Conservation (phyloP, 2,329 filamentous ascomycete genomes). For the Pseudogymnoascus sp. region DNA sequence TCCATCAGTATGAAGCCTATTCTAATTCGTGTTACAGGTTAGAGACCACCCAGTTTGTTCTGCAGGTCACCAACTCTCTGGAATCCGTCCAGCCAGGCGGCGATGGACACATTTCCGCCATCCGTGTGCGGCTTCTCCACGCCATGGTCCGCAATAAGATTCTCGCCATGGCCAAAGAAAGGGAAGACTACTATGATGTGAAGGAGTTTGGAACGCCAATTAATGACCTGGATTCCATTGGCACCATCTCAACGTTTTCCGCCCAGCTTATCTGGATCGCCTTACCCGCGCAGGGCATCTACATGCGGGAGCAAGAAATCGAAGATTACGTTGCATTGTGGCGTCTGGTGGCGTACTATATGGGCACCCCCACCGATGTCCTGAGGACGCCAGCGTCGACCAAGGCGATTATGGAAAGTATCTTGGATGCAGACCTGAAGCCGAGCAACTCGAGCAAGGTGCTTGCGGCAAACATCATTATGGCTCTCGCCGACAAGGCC, state of each 20-base stretch:
- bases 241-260: slow-evolving; percentile 56
- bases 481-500: slow-evolving; percentile 55
- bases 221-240: slow-evolving; percentile 57
- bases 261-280: slow-evolving; percentile 52
- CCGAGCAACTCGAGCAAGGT: slow-evolving; percentile 53
- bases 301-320: slow-evolving; percentile 46
- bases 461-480: slow-evolving; percentile 62
- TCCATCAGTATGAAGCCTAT: background rate
- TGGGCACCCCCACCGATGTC: slow-evolving; percentile 57
- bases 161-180: slow-evolving; percentile 42
- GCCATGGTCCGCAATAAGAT: slow-evolving; percentile 56
- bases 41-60: slow-evolving; percentile 32
- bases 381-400: slow-evolving; percentile 48
- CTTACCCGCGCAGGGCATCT: slow-evolving; percentile 56
- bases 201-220: slow-evolving; percentile 52
- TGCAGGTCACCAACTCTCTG: slow-evolving; percentile 53
- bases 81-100: slow-evolving; percentile 54
- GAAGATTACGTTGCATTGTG: slow-evolving; percentile 58
- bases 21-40: slow-evolving; percentile 33
- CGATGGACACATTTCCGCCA: slow-evolving; percentile 49
- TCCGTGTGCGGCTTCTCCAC: slow-evolving; percentile 59
- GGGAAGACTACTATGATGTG: slow-evolving; percentile 52
- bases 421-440: slow-evolving; percentile 54
- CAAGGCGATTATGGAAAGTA: slow-evolving; percentile 54
- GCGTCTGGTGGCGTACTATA: slow-evolving; percentile 61